Conservation (phyloP, 1,139 yeast genomes). For the Taphrina pruni region DNA sequence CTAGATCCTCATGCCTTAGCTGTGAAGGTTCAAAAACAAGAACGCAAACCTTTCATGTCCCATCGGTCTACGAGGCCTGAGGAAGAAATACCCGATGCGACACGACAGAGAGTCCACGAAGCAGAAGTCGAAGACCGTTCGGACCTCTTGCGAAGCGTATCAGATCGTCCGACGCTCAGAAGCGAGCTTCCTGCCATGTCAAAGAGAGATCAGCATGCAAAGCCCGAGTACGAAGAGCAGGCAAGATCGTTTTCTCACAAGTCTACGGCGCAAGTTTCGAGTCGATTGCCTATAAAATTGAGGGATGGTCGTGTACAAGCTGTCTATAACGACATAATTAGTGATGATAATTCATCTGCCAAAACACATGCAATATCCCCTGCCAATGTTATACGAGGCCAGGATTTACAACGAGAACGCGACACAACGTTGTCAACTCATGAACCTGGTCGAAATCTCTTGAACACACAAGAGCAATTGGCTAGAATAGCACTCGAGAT, state of each 20-base stretch:
- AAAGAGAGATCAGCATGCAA: neutral
- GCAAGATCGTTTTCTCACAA: neutral
- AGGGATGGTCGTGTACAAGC: conserved; percentile 29
- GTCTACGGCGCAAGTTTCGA: neutral
- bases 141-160: neutral
- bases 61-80: neutral
- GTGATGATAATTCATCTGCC: neutral
- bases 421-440: neutral
- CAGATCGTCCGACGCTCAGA: neutral
- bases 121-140: neutral
- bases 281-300: conserved; percentile 26
- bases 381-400: neutral
- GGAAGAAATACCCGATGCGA: neutral
- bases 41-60: neutral
- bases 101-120: neutral
- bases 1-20: conserved; percentile 38
- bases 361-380: neutral
- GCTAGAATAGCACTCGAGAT: conserved; percentile 79
- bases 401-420: neutral
- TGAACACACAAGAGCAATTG: conserved; percentile 76
- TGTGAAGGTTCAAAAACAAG: conserved; percentile 6
- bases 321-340: neutral
- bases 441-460: conserved; percentile 57
- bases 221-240: neutral
- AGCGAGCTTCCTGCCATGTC: neutral